These are phyloP conservation scores for Cryptococcus sp. DNA, from an alignment of 1,284 basidiomycete genomes.

Conservation along the genomic window DNA sequence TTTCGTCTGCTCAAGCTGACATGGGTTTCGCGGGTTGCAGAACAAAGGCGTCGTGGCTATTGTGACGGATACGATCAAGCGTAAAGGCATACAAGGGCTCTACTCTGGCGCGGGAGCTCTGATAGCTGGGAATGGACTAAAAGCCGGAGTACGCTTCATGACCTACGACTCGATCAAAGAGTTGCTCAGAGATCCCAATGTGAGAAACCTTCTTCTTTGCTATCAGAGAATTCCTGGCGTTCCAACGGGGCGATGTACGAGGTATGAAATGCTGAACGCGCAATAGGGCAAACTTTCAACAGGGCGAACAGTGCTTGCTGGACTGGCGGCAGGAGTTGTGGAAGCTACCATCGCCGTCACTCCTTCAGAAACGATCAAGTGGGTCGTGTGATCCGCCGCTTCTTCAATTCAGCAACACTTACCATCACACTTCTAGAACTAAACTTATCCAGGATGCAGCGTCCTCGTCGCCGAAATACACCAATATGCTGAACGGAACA, in stretches of 20 bases:
- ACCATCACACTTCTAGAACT: slow-evolving; percentile 58
- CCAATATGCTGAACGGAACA: slow-evolving; percentile 83
- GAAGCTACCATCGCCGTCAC: slow-evolving; percentile 91
- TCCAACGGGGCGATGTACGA: too few species aligned
- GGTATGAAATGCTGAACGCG: too few species aligned
- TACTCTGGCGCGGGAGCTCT: slow-evolving; percentile 81
- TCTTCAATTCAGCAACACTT: too few species aligned
- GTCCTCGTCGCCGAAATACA: slow-evolving; percentile 73
- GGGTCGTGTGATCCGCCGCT: slow-evolving; percentile 31
- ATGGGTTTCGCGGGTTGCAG: too few species aligned
- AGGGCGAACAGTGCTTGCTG: slow-evolving; percentile 77
- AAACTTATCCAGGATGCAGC: slow-evolving; percentile 91
- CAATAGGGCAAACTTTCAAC: slow-evolving; percentile 61
- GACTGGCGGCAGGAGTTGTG: slow-evolving; percentile 84
- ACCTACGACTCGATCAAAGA: slow-evolving; percentile 88
- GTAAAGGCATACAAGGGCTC: slow-evolving; percentile 69
- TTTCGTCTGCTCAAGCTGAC: too few species aligned
- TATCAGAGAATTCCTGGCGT: too few species aligned
- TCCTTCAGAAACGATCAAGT: slow-evolving; percentile 96
- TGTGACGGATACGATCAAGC: slow-evolving; percentile 59
- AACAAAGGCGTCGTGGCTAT: slow-evolving; percentile 37
- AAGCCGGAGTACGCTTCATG: slow-evolving; percentile 88
- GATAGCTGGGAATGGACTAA: slow-evolving; percentile 75
- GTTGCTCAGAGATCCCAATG: slow-evolving; percentile 74
- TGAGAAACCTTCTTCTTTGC: slow-evolving; percentile 48